Evolutionary conservation across 805 yeast genomes (phyloP).

Genomic region (Dipodascus albidus): DNA sequence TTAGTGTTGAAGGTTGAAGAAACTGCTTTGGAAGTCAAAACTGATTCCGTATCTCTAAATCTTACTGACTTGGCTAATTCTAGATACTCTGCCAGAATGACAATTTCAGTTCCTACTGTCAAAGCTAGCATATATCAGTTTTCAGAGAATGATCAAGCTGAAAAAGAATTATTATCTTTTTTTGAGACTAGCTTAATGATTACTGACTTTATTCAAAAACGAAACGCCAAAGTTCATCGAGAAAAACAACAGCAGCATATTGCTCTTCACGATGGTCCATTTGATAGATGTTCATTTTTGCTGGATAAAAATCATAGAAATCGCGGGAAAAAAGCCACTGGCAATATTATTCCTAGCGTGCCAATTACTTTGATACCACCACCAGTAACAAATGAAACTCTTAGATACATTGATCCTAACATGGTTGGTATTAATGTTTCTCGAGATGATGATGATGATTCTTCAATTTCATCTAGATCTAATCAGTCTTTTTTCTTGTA

Average conservation of each 20-base stretch:
- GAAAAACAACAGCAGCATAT: constrained; percentile 54
- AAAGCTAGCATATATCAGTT: constrained; percentile 11
- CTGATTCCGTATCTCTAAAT: constrained; percentile 27
- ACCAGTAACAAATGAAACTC: constrained; percentile 43
- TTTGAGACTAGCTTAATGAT: constrained; percentile 47
- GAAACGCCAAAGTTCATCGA: constrained; percentile 35
- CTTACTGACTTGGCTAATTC: constrained; percentile 62
- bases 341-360: constrained; percentile 43
- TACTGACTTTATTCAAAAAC: constrained; percentile 48
- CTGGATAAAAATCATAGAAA: constrained; percentile 41
- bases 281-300: constrained; percentile 67
- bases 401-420: constrained; percentile 28
- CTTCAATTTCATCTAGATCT: constrained; percentile 9
- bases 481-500: constrained; percentile 1
- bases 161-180: constrained; percentile 25
- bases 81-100: constrained; percentile 46
- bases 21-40: constrained; percentile 15
- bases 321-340: constrained; percentile 33
- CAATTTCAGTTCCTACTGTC: constrained; percentile 37
- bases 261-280: constrained; percentile 66
- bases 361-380: constrained; percentile 52
- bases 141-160: constrained; percentile 8
- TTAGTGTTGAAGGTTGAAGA: constrained; percentile 31
- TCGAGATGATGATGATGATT: constrained; percentile 8
- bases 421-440: constrained; percentile 12